Conservation (phyloP, 257 asterid species). For the Nicotiana paniculata region DNA sequence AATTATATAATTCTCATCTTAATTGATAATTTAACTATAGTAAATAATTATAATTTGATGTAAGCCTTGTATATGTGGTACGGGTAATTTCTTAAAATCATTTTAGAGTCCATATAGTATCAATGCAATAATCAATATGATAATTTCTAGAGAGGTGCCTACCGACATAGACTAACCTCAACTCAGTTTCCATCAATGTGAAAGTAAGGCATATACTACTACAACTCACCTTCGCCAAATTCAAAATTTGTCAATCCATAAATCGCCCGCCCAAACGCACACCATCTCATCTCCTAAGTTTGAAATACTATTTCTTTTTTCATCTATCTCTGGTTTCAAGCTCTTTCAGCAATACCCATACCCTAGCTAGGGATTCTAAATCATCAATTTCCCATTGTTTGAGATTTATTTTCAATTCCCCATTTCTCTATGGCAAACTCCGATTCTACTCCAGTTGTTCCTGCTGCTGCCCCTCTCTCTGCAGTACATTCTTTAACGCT, state of each 20-base stretch:
- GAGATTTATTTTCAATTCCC: background rate
- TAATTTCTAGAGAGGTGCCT: too few relatives aligned
- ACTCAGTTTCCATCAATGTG: background rate
- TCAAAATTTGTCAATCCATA: background rate
- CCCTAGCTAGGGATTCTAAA: conserved; percentile 4
- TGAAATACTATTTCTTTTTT: background rate
- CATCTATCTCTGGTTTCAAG: background rate
- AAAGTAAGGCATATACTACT: background rate
- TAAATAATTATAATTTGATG: too few relatives aligned
- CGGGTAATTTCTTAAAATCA: too few relatives aligned
- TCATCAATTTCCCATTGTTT: background rate
- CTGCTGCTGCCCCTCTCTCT: conserved; percentile 38
- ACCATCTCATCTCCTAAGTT: background rate
- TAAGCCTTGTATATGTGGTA: too few relatives aligned
- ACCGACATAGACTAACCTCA: background rate
- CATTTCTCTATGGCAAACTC: conserved; percentile 40
- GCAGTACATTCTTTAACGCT: conserved; percentile 13
- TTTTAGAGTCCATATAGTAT: too few relatives aligned
- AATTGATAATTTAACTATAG: too few relatives aligned
- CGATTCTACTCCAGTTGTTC: conserved; percentile 33
- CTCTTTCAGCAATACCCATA: conserved; percentile 4
- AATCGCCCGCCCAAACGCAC: conserved; percentile 42
- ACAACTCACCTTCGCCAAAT: background rate
- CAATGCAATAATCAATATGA: too few relatives aligned
- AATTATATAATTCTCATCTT: too few relatives aligned